Percentiles rank a stretch among this genome's conserved stretches.
Conservation (phyloP, 2,329 filamentous ascomycete species). For the Aspergillus japonicus region DNA sequence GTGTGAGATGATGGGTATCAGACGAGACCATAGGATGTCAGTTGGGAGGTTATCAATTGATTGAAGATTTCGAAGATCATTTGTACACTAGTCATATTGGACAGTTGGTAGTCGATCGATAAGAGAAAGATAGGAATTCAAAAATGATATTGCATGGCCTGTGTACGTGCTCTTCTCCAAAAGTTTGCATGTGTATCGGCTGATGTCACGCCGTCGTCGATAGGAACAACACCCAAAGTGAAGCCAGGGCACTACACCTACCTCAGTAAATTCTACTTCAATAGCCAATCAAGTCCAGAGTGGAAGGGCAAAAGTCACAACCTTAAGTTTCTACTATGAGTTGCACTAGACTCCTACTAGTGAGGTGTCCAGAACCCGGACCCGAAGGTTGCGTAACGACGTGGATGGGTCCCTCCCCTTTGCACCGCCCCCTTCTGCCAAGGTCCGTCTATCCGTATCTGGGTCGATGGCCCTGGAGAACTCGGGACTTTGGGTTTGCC, state of each 20-base stretch:
- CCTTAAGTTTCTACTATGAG: background rate
- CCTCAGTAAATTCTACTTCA: background rate
- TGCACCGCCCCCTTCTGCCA: slow-evolving; percentile 12
- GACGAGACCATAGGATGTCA: too few species aligned
- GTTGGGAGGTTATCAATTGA: too few species aligned
- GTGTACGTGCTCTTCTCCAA: too few species aligned
- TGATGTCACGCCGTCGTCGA: background rate
- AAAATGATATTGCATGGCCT: too few species aligned
- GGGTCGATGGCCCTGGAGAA: background rate
- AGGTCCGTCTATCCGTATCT: background rate
- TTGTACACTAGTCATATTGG: too few species aligned
- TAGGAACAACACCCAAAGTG: background rate
- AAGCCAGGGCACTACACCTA: background rate
- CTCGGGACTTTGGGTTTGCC: too few species aligned
- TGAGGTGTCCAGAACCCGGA: background rate
- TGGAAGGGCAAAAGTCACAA: background rate
- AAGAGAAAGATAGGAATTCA: background rate
- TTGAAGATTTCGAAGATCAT: too few species aligned
- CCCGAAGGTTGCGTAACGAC: background rate
- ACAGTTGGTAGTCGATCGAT: too few species aligned
- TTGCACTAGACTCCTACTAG: background rate
- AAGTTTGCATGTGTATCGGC: background rate
- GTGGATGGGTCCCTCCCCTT: slow-evolving; percentile 3
- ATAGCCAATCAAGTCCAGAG: background rate
- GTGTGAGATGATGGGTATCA: too few species aligned